Evolutionary conservation across 1,284 basidiomycete species (phyloP).

Genomic region (Trichosporon sp.): DNA sequence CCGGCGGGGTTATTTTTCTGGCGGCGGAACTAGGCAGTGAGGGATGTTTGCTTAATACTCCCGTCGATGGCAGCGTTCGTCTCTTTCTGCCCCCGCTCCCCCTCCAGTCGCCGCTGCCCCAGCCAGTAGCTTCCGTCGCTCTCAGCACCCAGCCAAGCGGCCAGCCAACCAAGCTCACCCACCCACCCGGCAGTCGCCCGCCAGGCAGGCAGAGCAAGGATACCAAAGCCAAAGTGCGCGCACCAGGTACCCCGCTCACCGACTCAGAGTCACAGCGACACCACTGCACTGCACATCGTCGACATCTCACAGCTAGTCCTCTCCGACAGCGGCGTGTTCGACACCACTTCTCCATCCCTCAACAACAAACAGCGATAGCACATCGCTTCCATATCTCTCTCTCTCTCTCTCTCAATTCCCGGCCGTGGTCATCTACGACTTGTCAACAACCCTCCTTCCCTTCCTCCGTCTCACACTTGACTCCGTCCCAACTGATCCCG

Average conservation of each 20-base stretch:
- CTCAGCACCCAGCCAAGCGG: background rate
- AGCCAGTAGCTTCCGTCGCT: background rate
- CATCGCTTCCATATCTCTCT: too few species aligned
- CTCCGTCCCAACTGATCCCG: constrained; percentile 15
- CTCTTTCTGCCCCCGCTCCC: constrained; percentile 19
- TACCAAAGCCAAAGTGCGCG: background rate
- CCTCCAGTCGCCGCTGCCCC: background rate
- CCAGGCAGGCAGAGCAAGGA: background rate
- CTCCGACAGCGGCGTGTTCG: background rate
- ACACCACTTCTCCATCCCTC: background rate
- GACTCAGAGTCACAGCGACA: background rate
- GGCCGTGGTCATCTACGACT: background rate
- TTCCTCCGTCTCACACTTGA: constrained; percentile 2
- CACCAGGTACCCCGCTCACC: background rate
- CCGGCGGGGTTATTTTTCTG: constrained; percentile 3
- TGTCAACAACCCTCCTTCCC: constrained; percentile 9
- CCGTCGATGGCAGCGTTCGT: background rate
- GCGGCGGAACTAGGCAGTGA: background rate
- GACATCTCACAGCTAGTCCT: background rate
- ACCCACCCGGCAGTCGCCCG: background rate
- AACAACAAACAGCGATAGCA: background rate
- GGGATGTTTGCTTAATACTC: background rate
- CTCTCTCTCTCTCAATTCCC: too few species aligned
- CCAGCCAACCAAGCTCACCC: background rate
- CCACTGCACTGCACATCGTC: background rate